A percentile compares a stretch with the other conserved stretches of the same genome.
phyloP scores from a whole-genome alignment of 75 land plant species.

The Chamaecyparis obtusa region DNA sequence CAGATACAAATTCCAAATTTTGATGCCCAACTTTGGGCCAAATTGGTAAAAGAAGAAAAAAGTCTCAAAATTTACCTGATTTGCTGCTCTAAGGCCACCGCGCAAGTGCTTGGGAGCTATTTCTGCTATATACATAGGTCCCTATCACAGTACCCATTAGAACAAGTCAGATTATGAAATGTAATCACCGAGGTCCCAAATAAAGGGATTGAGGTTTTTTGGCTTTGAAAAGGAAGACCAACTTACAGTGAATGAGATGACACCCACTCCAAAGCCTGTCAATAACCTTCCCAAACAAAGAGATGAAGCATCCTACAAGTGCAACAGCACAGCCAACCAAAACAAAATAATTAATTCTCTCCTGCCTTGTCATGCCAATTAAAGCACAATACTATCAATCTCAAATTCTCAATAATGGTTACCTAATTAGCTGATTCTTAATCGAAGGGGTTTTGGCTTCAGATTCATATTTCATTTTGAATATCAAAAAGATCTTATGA shows the following conservation, averaged over 20 bases:
- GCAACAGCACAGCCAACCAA: slow-evolving; percentile 5
- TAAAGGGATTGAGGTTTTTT: background rate
- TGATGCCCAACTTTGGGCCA: background rate
- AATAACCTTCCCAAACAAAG: slow-evolving; percentile 74
- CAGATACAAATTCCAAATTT: background rate
- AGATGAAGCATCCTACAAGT: slow-evolving; percentile 49
- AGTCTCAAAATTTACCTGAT: slow-evolving; percentile 51
- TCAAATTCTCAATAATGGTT: too few species aligned
- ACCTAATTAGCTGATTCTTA: too few species aligned
- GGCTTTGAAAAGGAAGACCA: background rate
- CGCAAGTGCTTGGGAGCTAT: slow-evolving; percentile 86
- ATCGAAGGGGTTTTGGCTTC: too few species aligned
- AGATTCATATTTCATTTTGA: too few species aligned
- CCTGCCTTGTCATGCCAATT: background rate
- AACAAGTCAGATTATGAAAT: background rate
- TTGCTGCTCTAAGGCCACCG: slow-evolving; percentile 77
- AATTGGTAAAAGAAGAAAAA: background rate
- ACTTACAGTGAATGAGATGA: slow-evolving; percentile 90
- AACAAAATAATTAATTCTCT: background rate
- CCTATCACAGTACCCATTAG: slow-evolving; percentile 25
- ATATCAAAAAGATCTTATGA: too few species aligned
- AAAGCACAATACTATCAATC: background rate
- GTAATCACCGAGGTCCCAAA: background rate
- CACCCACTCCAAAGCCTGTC: slow-evolving; percentile 87
- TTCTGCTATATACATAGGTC: slow-evolving; percentile 82